phyloP scores from a whole-genome alignment of 2,329 filamentous ascomycete genomes.

The Pochonia chlamydosporia region DNA sequence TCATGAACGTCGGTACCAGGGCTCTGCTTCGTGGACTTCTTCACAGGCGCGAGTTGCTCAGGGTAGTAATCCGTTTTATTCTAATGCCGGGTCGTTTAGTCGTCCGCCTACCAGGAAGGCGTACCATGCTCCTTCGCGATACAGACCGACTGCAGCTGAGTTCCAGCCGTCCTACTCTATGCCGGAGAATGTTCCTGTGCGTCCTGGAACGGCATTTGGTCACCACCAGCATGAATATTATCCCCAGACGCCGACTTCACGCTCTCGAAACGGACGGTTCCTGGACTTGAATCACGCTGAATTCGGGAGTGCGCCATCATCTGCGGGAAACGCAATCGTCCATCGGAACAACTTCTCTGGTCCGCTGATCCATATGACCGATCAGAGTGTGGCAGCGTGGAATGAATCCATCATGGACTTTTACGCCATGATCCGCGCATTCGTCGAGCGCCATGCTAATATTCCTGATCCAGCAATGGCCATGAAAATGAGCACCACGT shows the following conservation, averaged over 20 bases:
- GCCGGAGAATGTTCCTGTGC: background rate
- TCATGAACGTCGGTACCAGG: slow-evolving; percentile 17
- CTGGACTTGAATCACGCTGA: slow-evolving; percentile 12
- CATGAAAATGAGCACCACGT: slow-evolving; percentile 21
- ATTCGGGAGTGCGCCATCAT: background rate
- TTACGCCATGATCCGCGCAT: slow-evolving; percentile 28
- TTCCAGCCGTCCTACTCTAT: slow-evolving; percentile 18
- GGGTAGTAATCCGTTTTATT: slow-evolving; percentile 3
- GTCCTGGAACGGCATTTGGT: slow-evolving; percentile 15
- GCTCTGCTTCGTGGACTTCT: slow-evolving; percentile 14
- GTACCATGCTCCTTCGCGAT: slow-evolving; percentile 14
- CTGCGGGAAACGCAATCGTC: slow-evolving; percentile 9
- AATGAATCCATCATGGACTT: slow-evolving; percentile 30
- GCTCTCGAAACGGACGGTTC: slow-evolving; percentile 23
- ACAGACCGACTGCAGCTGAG: slow-evolving; percentile 27
- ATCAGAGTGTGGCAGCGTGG: slow-evolving; percentile 27
- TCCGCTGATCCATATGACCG: slow-evolving; percentile 29
- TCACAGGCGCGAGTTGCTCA: slow-evolving; percentile 11
- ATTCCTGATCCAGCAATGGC: slow-evolving; percentile 22
- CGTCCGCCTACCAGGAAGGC: slow-evolving; percentile 6
- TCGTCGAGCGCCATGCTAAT: slow-evolving; percentile 29
- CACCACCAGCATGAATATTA: slow-evolving; percentile 15
- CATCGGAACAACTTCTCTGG: slow-evolving; percentile 14
- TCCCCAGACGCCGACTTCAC: slow-evolving; percentile 24
- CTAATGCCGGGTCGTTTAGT: slow-evolving; percentile 8